Conservation (phyloP, 768 basidiomycete genomes). For the Cystobasidiopsis lactophilus region DNA sequence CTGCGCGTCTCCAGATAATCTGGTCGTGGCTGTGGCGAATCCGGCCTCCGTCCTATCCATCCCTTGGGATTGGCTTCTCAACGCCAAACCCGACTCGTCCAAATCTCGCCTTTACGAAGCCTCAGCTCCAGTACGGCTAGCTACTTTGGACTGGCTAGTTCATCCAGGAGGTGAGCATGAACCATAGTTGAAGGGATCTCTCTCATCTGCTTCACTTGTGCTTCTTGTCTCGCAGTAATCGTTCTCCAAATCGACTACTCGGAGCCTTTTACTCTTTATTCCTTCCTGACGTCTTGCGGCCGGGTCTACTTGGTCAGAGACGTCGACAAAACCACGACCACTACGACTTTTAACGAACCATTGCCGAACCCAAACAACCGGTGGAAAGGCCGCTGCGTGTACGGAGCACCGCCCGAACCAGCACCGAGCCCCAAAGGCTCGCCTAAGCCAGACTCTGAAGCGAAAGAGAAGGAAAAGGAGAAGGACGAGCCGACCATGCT, state of each 20-base stretch:
- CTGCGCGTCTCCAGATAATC: neutral
- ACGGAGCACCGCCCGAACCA: neutral
- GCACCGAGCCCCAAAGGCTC: neutral
- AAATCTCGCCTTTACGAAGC: conserved; percentile 3
- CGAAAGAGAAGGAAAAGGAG: neutral
- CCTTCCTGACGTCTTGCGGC: conserved; percentile 14
- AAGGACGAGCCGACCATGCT: neutral
- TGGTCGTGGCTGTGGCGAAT: conserved; percentile 7
- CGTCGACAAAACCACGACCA: neutral
- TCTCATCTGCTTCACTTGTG: too few species aligned
- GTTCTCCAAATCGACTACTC: conserved; percentile 6
- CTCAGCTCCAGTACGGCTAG: neutral
- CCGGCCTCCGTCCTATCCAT: conserved; percentile 4
- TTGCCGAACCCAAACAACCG: too few species aligned
- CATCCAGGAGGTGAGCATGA: conserved; percentile 1
- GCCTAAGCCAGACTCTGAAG: neutral
- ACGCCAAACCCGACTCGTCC: neutral
- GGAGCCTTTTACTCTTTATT: neutral
- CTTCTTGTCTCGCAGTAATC: neutral
- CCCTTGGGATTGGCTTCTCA: neutral
- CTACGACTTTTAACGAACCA: neutral
- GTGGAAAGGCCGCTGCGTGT: conserved; percentile 11
- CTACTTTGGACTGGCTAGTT: conserved; percentile 4
- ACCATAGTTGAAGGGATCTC: too few species aligned
- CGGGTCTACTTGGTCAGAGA: conserved; percentile 17